phyloP scores from a whole-genome alignment of 75 land plant genomes.

The Pseudotsuga menziesii region DNA sequence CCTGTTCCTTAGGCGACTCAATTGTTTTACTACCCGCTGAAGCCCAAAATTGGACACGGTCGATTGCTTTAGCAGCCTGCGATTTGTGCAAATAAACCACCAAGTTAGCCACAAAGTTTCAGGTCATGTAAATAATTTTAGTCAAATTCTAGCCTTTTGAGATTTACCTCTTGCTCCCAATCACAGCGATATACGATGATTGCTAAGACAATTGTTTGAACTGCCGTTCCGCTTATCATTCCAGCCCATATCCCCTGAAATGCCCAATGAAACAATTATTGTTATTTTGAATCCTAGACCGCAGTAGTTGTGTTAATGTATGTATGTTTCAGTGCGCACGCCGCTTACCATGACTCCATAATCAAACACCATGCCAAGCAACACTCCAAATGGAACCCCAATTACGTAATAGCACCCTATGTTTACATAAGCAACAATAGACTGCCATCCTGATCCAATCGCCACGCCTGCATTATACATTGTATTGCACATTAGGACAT shows the following conservation, averaged over 20 bases:
- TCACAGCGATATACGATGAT: constrained; percentile 24
- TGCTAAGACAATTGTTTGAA: constrained; percentile 23
- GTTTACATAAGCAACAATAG: background rate
- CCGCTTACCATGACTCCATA: background rate
- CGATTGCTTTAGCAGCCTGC: constrained; percentile 9
- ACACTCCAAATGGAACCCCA: background rate
- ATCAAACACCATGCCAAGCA: background rate
- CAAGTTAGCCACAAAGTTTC: background rate
- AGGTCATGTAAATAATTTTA: background rate
- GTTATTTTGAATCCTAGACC: background rate
- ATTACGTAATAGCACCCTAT: background rate
- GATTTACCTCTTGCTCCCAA: constrained; percentile 42
- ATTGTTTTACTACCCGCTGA: background rate
- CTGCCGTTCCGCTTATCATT: constrained; percentile 29
- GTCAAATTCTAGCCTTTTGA: background rate
- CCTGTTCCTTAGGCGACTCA: too few species aligned
- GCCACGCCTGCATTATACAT: background rate
- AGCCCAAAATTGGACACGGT: background rate
- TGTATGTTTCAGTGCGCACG: too few species aligned
- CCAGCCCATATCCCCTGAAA: constrained; percentile 34
- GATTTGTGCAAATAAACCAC: background rate
- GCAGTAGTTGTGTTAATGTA: too few species aligned
- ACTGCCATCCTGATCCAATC: constrained; percentile 1
- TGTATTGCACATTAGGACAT: too few species aligned
- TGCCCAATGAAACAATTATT: background rate